A percentile compares a stretch with the other conserved stretches of the same genome.
phyloP scores from a whole-genome alignment of 2,329 filamentous ascomycete genomes.

The Fonsecaea pugnacius region DNA sequence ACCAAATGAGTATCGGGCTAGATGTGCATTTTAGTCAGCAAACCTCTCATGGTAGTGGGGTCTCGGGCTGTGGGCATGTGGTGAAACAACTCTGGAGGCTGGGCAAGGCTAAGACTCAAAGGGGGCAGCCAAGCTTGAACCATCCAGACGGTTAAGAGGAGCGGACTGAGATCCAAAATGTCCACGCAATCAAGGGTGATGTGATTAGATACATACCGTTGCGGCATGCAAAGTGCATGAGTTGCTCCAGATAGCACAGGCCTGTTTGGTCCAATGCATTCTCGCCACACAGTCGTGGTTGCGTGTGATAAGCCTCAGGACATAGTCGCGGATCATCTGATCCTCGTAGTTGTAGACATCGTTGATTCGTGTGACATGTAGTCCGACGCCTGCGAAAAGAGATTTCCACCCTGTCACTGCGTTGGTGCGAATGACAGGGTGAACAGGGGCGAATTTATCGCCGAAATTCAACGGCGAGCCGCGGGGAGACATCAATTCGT shows the following conservation, averaged over 20 bases:
- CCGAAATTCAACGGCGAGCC: slow-evolving; percentile 62
- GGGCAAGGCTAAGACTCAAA: slow-evolving; percentile 2
- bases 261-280: slow-evolving; percentile 35
- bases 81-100: background rate
- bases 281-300: slow-evolving; percentile 44
- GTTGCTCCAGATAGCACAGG: slow-evolving; percentile 36
- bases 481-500: slow-evolving; percentile 49
- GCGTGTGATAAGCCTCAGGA: slow-evolving; percentile 42
- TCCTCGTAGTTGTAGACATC: slow-evolving; percentile 51
- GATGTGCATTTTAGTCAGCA: slow-evolving; percentile 4
- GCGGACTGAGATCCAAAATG: background rate
- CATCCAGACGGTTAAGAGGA: background rate
- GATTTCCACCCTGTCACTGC: slow-evolving; percentile 68
- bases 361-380: slow-evolving; percentile 50
- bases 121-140: background rate
- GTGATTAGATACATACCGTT: slow-evolving; percentile 18
- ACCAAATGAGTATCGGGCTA: slow-evolving; percentile 32
- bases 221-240: slow-evolving; percentile 33
- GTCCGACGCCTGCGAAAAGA: slow-evolving; percentile 53
- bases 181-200: background rate
- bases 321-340: slow-evolving; percentile 42
- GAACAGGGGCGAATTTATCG: slow-evolving; percentile 53
- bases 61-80: background rate
- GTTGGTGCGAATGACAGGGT: slow-evolving; percentile 65
- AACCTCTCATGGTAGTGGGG: background rate